phyloP scores from a whole-genome alignment of 805 yeast genomes.

The Schwanniomyces occidentalis region DNA sequence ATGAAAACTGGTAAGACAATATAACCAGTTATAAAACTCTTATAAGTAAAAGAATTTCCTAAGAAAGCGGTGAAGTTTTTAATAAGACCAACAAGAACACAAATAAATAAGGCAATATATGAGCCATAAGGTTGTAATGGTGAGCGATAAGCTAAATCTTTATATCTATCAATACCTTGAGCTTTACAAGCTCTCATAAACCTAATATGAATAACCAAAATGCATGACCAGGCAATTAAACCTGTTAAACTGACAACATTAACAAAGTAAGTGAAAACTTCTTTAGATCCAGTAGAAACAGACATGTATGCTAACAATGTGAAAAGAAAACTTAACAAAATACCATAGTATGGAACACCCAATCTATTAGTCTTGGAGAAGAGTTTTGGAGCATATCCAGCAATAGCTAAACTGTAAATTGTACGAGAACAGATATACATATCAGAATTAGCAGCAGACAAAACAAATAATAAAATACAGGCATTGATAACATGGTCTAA shows the following conservation, averaged over 20 bases:
- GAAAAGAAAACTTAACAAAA: slow-evolving; percentile 52
- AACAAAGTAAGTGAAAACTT: slow-evolving; percentile 67
- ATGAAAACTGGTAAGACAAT: slow-evolving; percentile 70
- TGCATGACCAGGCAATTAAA: slow-evolving; percentile 71
- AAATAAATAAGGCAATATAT: slow-evolving; percentile 54
- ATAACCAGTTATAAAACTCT: slow-evolving; percentile 74
- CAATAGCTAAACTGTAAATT: slow-evolving; percentile 67
- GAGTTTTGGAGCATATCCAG: slow-evolving; percentile 71
- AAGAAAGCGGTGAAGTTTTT: slow-evolving; percentile 76
- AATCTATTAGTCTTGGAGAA: slow-evolving; percentile 62
- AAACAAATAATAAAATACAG: slow-evolving; percentile 71
- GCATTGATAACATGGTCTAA: slow-evolving; percentile 78
- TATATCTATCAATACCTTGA: slow-evolving; percentile 62
- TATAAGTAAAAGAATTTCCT: slow-evolving; percentile 54
- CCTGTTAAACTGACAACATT: slow-evolving; percentile 78
- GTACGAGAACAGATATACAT: slow-evolving; percentile 77
- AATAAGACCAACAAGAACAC: slow-evolving; percentile 56
- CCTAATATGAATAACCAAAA: slow-evolving; percentile 63
- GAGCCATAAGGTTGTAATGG: slow-evolving; percentile 73
- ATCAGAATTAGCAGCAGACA: slow-evolving; percentile 81
- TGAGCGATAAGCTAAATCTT: slow-evolving; percentile 56
- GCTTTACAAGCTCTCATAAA: slow-evolving; percentile 59
- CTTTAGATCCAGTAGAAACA: slow-evolving; percentile 54
- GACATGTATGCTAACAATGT: slow-evolving; percentile 72
- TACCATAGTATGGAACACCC: slow-evolving; percentile 71